A percentile compares a stretch with the other conserved stretches of the same genome.
These are phyloP conservation scores for Neofusicoccum umdonicola DNA, from an alignment of 2,329 filamentous ascomycete genomes.

Conservation along the genomic window DNA sequence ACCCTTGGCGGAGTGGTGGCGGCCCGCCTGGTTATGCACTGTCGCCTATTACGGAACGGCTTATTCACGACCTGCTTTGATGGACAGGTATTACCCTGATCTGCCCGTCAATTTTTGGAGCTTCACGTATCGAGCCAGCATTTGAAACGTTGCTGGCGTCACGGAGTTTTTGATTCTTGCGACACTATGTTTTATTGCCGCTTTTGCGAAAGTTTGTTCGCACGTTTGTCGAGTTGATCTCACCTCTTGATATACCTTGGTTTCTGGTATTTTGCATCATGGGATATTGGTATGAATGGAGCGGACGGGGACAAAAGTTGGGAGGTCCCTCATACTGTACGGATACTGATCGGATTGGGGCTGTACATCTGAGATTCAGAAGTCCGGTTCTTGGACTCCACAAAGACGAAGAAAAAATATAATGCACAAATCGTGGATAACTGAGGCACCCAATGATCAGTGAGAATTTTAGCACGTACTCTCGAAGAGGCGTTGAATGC, in stretches of 20 bases:
- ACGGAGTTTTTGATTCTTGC: not conserved
- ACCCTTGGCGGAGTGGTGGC: no score
- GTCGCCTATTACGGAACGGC: no score
- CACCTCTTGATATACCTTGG: slow-evolving; percentile 4
- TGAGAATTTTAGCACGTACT: not conserved
- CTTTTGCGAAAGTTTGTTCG: not conserved
- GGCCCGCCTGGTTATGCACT: no score
- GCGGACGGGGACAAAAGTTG: not conserved
- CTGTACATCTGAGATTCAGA: not conserved
- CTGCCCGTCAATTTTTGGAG: not conserved
- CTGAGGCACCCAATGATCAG: not conserved
- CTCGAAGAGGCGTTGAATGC: no score
- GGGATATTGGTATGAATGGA: not conserved
- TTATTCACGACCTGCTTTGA: not conserved
- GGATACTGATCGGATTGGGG: not conserved
- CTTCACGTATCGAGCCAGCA: not conserved
- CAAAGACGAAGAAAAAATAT: not conserved
- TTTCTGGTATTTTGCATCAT: not conserved
- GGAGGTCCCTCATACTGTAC: not conserved
- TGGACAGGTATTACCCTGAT: no score
- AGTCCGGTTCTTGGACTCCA: not conserved
- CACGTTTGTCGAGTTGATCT: not conserved
- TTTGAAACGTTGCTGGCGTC: not conserved
- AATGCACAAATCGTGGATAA: not conserved
- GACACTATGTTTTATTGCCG: not conserved